Conservation (phyloP, 2,329 filamentous ascomycete genomes). For the Ophiocordyceps camponoti-rufipedis region DNA sequence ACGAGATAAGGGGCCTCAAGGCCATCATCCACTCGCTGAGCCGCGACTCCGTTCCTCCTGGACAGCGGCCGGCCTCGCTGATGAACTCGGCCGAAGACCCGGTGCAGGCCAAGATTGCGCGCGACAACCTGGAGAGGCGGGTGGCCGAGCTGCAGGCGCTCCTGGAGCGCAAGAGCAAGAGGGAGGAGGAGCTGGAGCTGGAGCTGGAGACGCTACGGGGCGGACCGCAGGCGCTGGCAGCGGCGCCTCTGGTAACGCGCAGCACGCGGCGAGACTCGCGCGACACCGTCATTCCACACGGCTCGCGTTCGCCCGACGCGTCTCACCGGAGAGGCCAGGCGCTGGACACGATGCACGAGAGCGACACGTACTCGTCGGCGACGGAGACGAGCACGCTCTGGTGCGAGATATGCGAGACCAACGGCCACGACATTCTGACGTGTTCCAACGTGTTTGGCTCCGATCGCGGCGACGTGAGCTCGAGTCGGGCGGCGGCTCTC, state of each 20-base stretch:
- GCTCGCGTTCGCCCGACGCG: slow-evolving; percentile 26
- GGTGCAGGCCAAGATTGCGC: slow-evolving; percentile 13
- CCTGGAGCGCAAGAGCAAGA: slow-evolving; percentile 50
- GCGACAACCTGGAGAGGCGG: slow-evolving; percentile 60
- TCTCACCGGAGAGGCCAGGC: slow-evolving; percentile 32
- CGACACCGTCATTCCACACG: slow-evolving; percentile 38
- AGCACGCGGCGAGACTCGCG: slow-evolving; percentile 48
- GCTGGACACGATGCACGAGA: slow-evolving; percentile 53
- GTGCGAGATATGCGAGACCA: slow-evolving; percentile 92
- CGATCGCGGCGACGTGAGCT: slow-evolving; percentile 14
- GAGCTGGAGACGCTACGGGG: slow-evolving; percentile 53
- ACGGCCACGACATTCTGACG: slow-evolving; percentile 82
- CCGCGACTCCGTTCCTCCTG: slow-evolving; percentile 43
- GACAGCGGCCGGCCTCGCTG: slow-evolving; percentile 17
- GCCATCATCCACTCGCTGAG: slow-evolving; percentile 95
- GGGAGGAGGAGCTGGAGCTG: slow-evolving; percentile 74
- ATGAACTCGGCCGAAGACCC: slow-evolving; percentile 10
- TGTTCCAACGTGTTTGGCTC: slow-evolving; percentile 76
- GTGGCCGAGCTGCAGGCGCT: slow-evolving; percentile 59
- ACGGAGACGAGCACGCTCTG: slow-evolving; percentile 61
- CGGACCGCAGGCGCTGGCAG: slow-evolving; percentile 10
- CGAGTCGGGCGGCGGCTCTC: slow-evolving; percentile 20
- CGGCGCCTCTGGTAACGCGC: slow-evolving; percentile 18
- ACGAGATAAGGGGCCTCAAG: slow-evolving; percentile 92
- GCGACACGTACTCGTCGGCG: slow-evolving; percentile 48